Evolutionary conservation across 1,139 yeast species (phyloP).

Genomic region (Meyerozyma athensensis): DNA sequence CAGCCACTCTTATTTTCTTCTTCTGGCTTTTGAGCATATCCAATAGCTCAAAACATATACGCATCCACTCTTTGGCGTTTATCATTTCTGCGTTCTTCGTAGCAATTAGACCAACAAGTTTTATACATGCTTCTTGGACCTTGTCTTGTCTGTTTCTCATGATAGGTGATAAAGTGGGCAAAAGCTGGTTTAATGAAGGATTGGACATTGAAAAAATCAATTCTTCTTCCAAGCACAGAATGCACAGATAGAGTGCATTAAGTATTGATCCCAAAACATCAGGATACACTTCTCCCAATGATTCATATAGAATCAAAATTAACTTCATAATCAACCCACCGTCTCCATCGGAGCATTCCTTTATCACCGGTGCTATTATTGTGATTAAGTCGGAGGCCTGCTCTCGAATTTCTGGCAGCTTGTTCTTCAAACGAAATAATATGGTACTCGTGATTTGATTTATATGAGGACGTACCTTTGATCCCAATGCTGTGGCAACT

Average conservation of each 20-base stretch:
- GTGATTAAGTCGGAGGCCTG: slow-evolving; percentile 81
- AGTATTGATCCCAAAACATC: slow-evolving; percentile 87
- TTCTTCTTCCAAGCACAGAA: slow-evolving; percentile 32
- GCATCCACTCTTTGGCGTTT: slow-evolving; percentile 95
- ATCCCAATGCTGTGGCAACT: slow-evolving; percentile 63
- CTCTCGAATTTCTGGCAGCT: slow-evolving; percentile 69
- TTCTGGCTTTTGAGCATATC: slow-evolving; percentile 87
- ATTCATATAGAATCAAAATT: slow-evolving; percentile 78
- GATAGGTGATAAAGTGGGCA: slow-evolving; percentile 90
- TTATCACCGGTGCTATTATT: slow-evolving; percentile 62
- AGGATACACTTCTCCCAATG: slow-evolving; percentile 92
- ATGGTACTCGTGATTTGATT: slow-evolving; percentile 72
- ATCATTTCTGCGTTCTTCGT: slow-evolving; percentile 79
- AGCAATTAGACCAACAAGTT: slow-evolving; percentile 79
- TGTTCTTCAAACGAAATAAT: slow-evolving; percentile 70
- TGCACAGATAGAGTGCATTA: slow-evolving; percentile 55
- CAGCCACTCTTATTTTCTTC: slow-evolving; percentile 75
- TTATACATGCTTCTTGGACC: slow-evolving; percentile 83
- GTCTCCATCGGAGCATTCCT: slow-evolving; percentile 53
- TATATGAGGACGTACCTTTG: slow-evolving; percentile 67
- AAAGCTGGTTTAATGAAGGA: slow-evolving; percentile 79
- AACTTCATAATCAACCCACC: slow-evolving; percentile 60
- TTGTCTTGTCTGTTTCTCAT: slow-evolving; percentile 85
- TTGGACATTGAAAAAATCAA: slow-evolving; percentile 57
- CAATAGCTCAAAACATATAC: slow-evolving; percentile 85